Evolutionary conservation across 2,329 filamentous ascomycete genomes (phyloP).

Genomic region (Thermoascus crustaceus): DNA sequence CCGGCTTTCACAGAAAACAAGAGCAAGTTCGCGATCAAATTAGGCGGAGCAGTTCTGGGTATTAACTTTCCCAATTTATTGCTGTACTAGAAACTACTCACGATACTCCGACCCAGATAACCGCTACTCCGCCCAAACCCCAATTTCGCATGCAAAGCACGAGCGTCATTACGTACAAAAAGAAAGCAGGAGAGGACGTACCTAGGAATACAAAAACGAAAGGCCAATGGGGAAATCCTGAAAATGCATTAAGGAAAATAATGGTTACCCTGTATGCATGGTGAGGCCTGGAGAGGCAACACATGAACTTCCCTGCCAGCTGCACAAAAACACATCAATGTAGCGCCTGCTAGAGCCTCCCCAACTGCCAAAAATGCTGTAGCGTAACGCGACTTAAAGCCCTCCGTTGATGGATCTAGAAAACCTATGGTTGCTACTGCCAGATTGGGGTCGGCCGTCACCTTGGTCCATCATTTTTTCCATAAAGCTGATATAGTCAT

Average conservation of each 20-base stretch:
- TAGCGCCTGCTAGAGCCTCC: conserved; percentile 1
- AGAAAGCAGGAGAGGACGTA: too few species aligned
- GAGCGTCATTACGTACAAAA: conserved; percentile 1
- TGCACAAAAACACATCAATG: background rate
- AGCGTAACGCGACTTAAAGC: conserved; percentile 11
- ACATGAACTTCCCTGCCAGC: background rate
- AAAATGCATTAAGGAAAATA: background rate
- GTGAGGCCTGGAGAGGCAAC: background rate
- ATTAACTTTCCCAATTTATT: too few species aligned
- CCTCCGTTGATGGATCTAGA: conserved; percentile 13
- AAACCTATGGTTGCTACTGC: conserved; percentile 4
- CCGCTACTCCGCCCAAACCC: background rate
- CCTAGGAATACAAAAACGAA: too few species aligned
- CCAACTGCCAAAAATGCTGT: conserved; percentile 16
- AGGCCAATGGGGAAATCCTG: too few species aligned
- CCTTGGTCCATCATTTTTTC: conserved; percentile 61
- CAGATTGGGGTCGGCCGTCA: conserved; percentile 17
- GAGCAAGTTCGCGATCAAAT: too few species aligned
- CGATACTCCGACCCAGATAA: too few species aligned
- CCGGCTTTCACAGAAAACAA: too few species aligned
- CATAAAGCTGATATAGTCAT: conserved; percentile 97
- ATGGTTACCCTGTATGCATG: background rate
- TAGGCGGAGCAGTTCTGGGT: too few species aligned
- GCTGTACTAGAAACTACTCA: too few species aligned
- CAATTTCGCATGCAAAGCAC: background rate